Evolutionary conservation across 345 rosid genomes (phyloP).

Genomic region (Conringia planisiliqua): DNA sequence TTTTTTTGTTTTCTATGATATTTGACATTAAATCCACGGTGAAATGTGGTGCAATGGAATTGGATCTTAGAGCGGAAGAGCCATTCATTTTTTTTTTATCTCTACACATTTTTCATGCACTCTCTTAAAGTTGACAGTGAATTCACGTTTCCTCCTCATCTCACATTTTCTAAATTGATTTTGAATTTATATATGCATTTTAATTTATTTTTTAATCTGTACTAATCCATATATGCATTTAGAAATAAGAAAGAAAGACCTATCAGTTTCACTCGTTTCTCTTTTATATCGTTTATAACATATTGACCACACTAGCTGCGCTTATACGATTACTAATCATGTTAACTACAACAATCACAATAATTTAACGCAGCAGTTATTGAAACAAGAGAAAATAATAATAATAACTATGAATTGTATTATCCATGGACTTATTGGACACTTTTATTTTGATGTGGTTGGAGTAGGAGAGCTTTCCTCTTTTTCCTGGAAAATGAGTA

Average conservation of each 20-base stretch:
- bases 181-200: not conserved
- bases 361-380: not conserved
- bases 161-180: not conserved
- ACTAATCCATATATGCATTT: not conserved
- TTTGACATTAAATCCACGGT: slow-evolving; percentile 4
- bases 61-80: slow-evolving; percentile 1
- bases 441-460: not conserved
- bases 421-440: not conserved
- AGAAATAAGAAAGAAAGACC: not conserved
- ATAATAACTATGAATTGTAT: not conserved
- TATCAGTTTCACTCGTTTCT: slow-evolving; percentile 1
- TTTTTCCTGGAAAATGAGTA: not conserved
- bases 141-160: slow-evolving; percentile 25
- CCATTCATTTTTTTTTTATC: slow-evolving; percentile 14
- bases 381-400: not conserved
- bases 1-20: not conserved
- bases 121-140: slow-evolving; percentile 30
- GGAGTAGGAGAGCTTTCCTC: not conserved
- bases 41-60: slow-evolving; percentile 20
- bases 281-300: too few relatives aligned
- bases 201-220: not conserved
- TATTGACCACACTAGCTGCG: too few relatives aligned
- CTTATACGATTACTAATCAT: not conserved
- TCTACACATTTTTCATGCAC: slow-evolving; percentile 32
- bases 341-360: not conserved